Evolutionary conservation across 495 filamentous ascomycete genomes (phyloP).

Genomic region (Penicillium daleae): DNA sequence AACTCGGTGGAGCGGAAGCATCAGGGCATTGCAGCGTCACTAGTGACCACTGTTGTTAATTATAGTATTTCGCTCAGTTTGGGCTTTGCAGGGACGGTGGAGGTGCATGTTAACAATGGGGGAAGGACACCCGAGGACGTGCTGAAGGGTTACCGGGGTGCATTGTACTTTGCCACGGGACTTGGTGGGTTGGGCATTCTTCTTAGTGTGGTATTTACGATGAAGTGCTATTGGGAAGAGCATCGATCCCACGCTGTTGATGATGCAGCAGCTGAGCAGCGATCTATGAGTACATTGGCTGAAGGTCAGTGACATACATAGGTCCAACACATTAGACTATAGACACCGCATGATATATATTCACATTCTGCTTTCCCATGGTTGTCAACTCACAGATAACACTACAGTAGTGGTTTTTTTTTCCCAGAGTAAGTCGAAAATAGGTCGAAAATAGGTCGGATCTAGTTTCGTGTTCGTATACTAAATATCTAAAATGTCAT

Average conservation of each 20-base stretch:
- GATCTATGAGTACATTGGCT: background rate
- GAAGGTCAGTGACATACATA: background rate
- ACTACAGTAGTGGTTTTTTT: background rate
- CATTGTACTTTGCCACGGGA: conserved; percentile 37
- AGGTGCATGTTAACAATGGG: conserved; percentile 52
- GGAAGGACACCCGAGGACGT: conserved; percentile 33
- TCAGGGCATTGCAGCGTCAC: conserved; percentile 53
- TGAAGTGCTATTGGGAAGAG: conserved; percentile 23
- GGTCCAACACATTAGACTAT: background rate
- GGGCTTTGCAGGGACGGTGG: conserved; percentile 65
- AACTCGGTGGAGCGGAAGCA: conserved; percentile 35
- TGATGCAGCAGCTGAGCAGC: conserved; percentile 2
- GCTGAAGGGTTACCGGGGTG: conserved; percentile 39
- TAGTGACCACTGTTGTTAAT: conserved; percentile 66
- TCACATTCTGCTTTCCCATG: background rate
- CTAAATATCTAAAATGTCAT: conserved; percentile 2
- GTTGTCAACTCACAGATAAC: background rate
- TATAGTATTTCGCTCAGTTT: conserved; percentile 65
- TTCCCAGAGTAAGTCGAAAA: background rate
- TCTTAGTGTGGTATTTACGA: conserved; percentile 20
- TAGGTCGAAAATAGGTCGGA: background rate
- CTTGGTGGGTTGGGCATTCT: conserved; percentile 29
- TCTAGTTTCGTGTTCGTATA: background rate
- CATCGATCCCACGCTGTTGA: background rate
- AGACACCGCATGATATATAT: no score